These are phyloP conservation scores for Candida sp. DNA, from an alignment of 1,139 yeast genomes.

Conservation along the genomic window DNA sequence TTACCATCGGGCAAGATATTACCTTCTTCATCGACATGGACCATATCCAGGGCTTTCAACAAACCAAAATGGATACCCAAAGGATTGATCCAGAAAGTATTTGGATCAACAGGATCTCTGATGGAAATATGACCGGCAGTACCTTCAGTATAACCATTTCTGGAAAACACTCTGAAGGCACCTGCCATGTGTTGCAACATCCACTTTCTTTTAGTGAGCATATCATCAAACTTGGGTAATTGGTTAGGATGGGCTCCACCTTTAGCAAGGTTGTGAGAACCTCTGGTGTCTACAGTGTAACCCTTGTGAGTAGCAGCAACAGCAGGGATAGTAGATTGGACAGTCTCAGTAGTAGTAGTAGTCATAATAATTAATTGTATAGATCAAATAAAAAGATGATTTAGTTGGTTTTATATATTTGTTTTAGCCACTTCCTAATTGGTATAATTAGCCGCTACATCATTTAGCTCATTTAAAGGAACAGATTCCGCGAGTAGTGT, in stretches of 20 bases:
- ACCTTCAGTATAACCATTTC: conserved; percentile 75
- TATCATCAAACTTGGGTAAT: conserved; percentile 50
- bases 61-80: conserved; percentile 69
- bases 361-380: conserved; percentile 8
- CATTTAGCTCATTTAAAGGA: no score
- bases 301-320: conserved; percentile 39
- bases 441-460: no score
- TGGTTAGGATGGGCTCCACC: conserved; percentile 48
- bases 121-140: conserved; percentile 79
- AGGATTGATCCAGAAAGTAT: conserved; percentile 78
- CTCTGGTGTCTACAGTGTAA: conserved; percentile 39
- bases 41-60: conserved; percentile 70
- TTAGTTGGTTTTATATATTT: background rate
- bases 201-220: conserved; percentile 55
- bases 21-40: conserved; percentile 71
- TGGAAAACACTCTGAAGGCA: conserved; percentile 74
- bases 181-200: conserved; percentile 76
- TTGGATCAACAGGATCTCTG: conserved; percentile 70
- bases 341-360: conserved; percentile 8
- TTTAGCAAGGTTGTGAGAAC: conserved; percentile 48
- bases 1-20: conserved; percentile 65
- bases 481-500: no score
- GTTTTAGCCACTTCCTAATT: no score
- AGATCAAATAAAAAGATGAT: background rate
- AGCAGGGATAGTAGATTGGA: conserved; percentile 1